Conservation (phyloP, 2,329 filamentous ascomycete species). For the Trichoderma hamatum region DNA sequence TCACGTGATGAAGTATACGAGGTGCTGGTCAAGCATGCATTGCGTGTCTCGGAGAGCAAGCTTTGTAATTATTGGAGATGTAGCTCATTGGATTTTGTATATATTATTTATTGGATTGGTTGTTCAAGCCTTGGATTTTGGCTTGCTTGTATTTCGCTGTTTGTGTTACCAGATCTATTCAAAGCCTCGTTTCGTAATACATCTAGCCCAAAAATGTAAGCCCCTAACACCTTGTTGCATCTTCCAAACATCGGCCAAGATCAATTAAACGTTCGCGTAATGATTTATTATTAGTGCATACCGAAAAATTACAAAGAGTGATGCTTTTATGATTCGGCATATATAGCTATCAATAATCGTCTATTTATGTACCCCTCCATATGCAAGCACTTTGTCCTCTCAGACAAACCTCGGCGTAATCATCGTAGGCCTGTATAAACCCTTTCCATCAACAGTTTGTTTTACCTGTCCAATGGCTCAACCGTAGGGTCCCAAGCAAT, state of each 20-base stretch:
- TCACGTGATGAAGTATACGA: slow-evolving; percentile 27
- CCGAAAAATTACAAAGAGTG: background rate
- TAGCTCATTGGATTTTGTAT: no score
- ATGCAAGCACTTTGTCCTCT: background rate
- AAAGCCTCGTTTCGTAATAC: no score
- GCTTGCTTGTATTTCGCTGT: background rate
- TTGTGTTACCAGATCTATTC: no score
- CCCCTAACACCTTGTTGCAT: no score
- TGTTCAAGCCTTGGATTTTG: no score
- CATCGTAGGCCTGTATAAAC: background rate
- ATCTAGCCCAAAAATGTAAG: no score
- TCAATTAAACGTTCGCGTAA: no score
- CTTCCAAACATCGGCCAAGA: background rate
- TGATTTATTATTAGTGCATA: no score
- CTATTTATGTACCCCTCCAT: background rate
- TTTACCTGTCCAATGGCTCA: slow-evolving; percentile 48
- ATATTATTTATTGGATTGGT: no score
- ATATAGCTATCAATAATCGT: background rate
- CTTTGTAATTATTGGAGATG: background rate
- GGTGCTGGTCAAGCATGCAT: background rate
- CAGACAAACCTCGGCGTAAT: background rate
- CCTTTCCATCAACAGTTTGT: background rate
- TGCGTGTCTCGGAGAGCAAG: background rate
- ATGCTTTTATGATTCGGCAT: background rate
- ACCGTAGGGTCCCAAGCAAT: slow-evolving; percentile 61